Evolutionary conservation across 176 grass and related monocot genomes (phyloP).

Genomic region (Sorghum bicolor): DNA sequence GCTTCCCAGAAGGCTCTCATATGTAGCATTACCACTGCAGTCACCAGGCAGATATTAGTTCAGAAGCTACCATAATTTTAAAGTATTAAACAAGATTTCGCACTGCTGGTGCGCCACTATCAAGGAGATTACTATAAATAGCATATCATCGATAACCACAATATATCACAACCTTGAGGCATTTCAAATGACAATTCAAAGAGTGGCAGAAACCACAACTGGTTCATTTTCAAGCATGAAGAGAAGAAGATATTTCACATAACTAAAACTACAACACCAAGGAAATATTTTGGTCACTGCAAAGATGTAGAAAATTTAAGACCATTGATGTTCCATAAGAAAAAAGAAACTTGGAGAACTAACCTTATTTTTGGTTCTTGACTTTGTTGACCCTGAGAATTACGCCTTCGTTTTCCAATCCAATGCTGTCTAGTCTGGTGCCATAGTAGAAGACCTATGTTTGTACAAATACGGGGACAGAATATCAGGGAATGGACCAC

Average conservation of each 20-base stretch:
- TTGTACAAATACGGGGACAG: not conserved
- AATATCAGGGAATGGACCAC: not conserved
- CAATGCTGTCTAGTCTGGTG: conserved; percentile 86
- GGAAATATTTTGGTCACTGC: not conserved
- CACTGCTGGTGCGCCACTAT: not conserved
- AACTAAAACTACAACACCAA: not conserved
- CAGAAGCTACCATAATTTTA: conserved; percentile 3
- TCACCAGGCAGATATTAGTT: not conserved
- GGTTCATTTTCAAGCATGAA: not conserved
- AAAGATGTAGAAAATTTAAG: not conserved
- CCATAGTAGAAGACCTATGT: conserved; percentile 78
- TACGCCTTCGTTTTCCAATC: conserved; percentile 54
- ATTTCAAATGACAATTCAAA: not conserved
- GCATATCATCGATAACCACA: not conserved
- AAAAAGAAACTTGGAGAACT: not conserved
- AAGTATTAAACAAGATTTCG: conserved; percentile 10
- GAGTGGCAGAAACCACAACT: not conserved
- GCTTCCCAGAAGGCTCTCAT: conserved; percentile 84
- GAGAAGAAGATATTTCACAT: not conserved
- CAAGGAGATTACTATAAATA: conserved; percentile 2
- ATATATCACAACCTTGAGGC: not conserved
- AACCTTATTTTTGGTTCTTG: conserved; percentile 78
- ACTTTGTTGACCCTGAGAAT: conserved; percentile 41
- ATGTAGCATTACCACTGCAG: conserved; percentile 84
- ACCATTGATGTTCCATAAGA: not conserved